These are phyloP conservation scores for Vaccinium corymbosum DNA, from an alignment of 148 eudicot species.

Conservation along the genomic window DNA sequence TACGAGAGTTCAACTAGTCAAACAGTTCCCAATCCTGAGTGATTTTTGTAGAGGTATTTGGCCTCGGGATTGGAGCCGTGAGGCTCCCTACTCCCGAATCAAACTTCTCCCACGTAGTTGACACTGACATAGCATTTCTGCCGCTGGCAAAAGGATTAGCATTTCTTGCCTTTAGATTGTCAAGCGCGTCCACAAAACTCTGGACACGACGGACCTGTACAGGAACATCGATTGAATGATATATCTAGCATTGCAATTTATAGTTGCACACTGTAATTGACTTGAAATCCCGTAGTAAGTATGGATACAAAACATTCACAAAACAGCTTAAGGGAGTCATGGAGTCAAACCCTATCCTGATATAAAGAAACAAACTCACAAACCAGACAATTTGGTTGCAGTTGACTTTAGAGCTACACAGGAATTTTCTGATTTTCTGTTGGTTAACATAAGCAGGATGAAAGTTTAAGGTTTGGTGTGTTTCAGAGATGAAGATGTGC, in stretches of 20 bases:
- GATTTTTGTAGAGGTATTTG: slow-evolving; percentile 28
- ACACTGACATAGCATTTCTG: slow-evolving; percentile 24
- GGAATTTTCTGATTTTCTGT: background rate
- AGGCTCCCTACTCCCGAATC: slow-evolving; percentile 46
- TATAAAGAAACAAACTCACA: background rate
- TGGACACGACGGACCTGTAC: slow-evolving; percentile 51
- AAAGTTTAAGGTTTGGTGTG: background rate
- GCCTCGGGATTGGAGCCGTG: slow-evolving; percentile 23
- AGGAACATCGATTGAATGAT: slow-evolving; percentile 1
- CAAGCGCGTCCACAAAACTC: slow-evolving; percentile 44
- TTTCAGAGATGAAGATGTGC: background rate
- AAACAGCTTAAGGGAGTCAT: background rate
- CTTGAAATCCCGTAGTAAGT: background rate
- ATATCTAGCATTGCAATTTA: background rate
- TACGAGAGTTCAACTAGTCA: slow-evolving; percentile 13
- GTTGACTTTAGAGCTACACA: background rate
- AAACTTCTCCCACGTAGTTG: slow-evolving; percentile 43
- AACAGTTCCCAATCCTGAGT: slow-evolving; percentile 42
- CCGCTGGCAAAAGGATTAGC: slow-evolving; percentile 22
- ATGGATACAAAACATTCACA: background rate
- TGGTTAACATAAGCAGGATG: background rate
- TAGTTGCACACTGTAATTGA: background rate
- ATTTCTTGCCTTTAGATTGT: slow-evolving; percentile 41
- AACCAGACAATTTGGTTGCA: background rate
- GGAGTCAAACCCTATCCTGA: background rate